Conservation (phyloP, 2,329 filamentous ascomycete genomes). For the Fusarium nurragi region DNA sequence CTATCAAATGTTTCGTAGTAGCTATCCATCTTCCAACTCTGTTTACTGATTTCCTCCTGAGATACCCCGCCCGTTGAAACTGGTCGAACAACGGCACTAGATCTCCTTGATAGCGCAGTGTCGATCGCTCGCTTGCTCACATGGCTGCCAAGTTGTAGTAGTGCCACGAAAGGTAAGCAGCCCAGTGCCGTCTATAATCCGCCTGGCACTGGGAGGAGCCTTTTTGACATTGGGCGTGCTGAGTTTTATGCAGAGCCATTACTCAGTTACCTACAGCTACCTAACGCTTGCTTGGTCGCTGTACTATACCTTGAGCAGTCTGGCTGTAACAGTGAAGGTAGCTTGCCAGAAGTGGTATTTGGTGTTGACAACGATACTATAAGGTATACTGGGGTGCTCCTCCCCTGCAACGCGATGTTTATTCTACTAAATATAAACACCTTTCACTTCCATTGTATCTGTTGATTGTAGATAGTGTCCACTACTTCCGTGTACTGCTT, state of each 20-base stretch:
- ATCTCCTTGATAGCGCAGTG: neutral
- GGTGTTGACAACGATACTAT: neutral
- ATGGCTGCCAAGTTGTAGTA: neutral
- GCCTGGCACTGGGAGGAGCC: neutral
- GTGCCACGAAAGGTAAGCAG: neutral
- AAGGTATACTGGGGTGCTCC: neutral
- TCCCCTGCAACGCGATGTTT: neutral
- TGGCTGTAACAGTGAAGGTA: neutral
- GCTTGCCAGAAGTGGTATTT: neutral
- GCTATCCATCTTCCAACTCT: neutral
- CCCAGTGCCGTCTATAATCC: neutral
- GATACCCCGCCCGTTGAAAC: constrained; percentile 9
- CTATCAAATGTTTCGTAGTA: neutral
- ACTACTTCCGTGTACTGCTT: too few relatives aligned
- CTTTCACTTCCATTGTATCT: too few relatives aligned
- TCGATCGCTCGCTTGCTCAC: constrained; percentile 17
- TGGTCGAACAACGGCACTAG: neutral
- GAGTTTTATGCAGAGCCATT: constrained; percentile 7
- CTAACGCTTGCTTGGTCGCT: neutral
- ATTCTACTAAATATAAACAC: too few relatives aligned
- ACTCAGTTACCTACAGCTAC: neutral
- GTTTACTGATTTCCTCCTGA: neutral
- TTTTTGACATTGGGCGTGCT: neutral
- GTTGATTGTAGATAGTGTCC: too few relatives aligned
- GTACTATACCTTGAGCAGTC: neutral